Evolutionary conservation across 2,329 filamentous ascomycete species (phyloP), one percentile per base, ranked within the genome.

Genomic region (Rutstroemia sp.): DNA sequence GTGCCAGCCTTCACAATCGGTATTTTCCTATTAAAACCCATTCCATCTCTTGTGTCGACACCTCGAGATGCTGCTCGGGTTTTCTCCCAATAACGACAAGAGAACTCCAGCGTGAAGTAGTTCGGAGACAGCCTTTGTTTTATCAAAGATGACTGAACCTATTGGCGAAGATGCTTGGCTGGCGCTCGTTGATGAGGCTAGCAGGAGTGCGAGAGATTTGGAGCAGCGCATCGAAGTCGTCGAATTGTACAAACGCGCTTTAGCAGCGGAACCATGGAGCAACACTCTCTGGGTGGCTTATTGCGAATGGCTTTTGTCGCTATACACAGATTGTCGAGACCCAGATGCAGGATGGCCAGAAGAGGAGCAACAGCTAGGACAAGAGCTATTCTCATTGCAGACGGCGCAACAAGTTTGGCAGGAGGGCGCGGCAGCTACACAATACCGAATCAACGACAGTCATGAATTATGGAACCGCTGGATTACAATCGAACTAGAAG

Each of bases 391-490:
- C 70, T 82, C 82, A 6, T 80, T 86, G 60, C 81, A 86, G 36
- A 73, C 80, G 48, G 81, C 88, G 47, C 73, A 89, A 54, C 80
- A 82, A 54, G 78, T 89, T 1, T 89, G 89, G 79, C 81, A 85
- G 67, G 79, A 88, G 65, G 89, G 82, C 38, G 84, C 88, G 63
- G 79, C 85, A 59, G 81, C 83, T 44, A 88, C 88, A 53, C 82
- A 85, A 67, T 89, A 86, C 71, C 86, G 88, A 59, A 75, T 94
- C 57, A 81, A 81, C 67, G 87, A 91, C 69, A 92, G 89, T 67
- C 85, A 91, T 67, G 72, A 83, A 56, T 78, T 94, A 10, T 95
- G 89, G 89, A 82, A 92, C 67, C 83, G 85, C 61, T 92, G 88
- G 79, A 77, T 89, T 45, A 82, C 84, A 54, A 79, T 90, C 48